Evolutionary conservation across 2,329 filamentous ascomycete species (phyloP).

Genomic region (Trichoderma sp.): DNA sequence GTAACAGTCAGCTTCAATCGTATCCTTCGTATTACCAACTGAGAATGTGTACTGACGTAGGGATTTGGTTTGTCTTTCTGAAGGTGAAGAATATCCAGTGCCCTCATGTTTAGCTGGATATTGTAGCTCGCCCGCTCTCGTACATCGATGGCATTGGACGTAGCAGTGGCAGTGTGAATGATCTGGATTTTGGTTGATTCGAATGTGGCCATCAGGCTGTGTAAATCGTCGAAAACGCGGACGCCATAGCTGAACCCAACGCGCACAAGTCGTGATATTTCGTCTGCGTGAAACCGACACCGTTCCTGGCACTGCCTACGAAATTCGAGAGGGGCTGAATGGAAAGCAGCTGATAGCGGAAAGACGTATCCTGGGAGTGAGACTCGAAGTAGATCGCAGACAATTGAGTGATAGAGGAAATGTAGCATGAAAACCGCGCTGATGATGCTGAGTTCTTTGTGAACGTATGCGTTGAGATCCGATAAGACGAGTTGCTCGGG

Average conservation of each 20-base stretch:
- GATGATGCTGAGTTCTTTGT: conserved; percentile 12
- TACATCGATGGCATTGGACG: neutral
- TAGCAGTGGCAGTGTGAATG: conserved; percentile 13
- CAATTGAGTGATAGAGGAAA: conserved; percentile 13
- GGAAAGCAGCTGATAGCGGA: neutral
- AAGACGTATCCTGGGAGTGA: conserved; percentile 16
- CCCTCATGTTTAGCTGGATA: conserved; percentile 6
- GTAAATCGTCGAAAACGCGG: conserved; percentile 2
- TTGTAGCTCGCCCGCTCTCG: neutral
- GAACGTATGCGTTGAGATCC: conserved; percentile 1
- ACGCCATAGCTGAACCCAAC: neutral
- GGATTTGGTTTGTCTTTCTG: conserved; percentile 6
- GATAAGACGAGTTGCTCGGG: conserved; percentile 4
- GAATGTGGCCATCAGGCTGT: conserved; percentile 10
- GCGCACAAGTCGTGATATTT: conserved; percentile 6
- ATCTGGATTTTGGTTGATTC: conserved; percentile 16
- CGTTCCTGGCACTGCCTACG: conserved; percentile 12
- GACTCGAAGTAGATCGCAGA: neutral
- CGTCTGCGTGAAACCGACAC: conserved; percentile 10
- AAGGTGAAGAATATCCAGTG: neutral
- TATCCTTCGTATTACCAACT: too few relatives aligned
- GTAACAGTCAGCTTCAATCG: neutral
- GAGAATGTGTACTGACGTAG: neutral
- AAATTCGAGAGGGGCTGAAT: neutral
- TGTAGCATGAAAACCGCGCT: conserved; percentile 10